Percentiles rank a stretch among this genome's conserved stretches.
Evolutionary conservation across 352 stramenopile species (phyloP).

Genomic region (Pythium brassicae): DNA sequence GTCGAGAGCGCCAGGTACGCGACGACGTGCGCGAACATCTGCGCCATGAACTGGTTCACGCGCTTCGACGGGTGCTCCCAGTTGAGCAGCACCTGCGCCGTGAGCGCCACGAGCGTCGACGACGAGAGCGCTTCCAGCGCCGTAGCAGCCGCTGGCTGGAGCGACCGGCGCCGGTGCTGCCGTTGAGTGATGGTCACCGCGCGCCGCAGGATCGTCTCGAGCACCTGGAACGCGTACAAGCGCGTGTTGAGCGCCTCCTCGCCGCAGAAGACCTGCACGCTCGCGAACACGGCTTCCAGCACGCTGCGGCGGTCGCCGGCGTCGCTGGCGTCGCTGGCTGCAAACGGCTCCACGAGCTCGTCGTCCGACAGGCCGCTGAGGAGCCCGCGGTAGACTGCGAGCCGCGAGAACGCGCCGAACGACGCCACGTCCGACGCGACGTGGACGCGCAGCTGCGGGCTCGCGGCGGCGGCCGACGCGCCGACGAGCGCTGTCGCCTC

Average conservation of each 20-base stretch:
- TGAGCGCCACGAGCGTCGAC: constrained; percentile 44
- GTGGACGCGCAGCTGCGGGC: constrained; percentile 18
- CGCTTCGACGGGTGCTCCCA: constrained; percentile 84
- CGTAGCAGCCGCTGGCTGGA: background rate
- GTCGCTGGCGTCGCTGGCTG: background rate
- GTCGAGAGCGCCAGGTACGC: constrained; percentile 43
- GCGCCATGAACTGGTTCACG: constrained; percentile 84
- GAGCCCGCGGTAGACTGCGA: constrained; percentile 65
- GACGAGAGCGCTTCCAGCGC: constrained; percentile 12
- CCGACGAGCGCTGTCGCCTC: constrained; percentile 6
- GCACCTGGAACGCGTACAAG: constrained; percentile 77
- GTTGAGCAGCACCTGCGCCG: constrained; percentile 62
- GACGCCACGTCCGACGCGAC: constrained; percentile 31
- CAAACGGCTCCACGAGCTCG: constrained; percentile 31
- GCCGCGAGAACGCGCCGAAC: constrained; percentile 49
- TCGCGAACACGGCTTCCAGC: constrained; percentile 52
- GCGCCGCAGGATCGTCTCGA: constrained; percentile 70
- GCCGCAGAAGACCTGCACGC: constrained; percentile 46
- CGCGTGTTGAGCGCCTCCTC: constrained; percentile 61
- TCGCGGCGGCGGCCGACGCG: background rate
- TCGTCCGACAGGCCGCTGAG: constrained; percentile 61
- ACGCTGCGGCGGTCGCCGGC: constrained; percentile 17
- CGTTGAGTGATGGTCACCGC: constrained; percentile 45
- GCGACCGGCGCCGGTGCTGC: constrained; percentile 15
- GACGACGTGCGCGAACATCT: constrained; percentile 75